Evolutionary conservation across 768 basidiomycete species (phyloP).

Genomic region (Sporobolomyces phaffii): DNA sequence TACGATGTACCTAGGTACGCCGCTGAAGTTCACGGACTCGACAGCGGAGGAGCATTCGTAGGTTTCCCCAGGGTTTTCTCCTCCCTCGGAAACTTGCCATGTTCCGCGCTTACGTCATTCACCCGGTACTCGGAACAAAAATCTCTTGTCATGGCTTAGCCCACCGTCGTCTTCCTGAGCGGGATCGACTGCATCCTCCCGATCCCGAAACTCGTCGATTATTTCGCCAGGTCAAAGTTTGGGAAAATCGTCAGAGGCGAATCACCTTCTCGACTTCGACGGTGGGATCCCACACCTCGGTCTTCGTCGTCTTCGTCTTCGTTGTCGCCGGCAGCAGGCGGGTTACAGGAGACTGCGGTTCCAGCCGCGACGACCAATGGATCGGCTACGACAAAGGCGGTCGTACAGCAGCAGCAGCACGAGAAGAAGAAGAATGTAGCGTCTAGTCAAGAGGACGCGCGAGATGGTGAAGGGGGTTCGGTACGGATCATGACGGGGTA

Average conservation of each 20-base stretch:
- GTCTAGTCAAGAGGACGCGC: background rate
- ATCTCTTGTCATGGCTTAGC: constrained; percentile 4
- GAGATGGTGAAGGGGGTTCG: background rate
- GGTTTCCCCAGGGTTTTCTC: background rate
- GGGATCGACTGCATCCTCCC: constrained; percentile 32
- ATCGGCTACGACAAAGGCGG: background rate
- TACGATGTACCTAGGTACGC: constrained; percentile 31
- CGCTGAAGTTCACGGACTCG: constrained; percentile 2
- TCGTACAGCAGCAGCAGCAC: no score
- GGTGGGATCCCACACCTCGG: background rate
- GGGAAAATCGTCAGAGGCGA: background rate
- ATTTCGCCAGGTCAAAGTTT: constrained; percentile 7
- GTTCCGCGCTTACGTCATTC: background rate
- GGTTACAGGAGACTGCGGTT: no score
- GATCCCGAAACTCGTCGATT: constrained; percentile 1
- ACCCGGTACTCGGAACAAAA: background rate
- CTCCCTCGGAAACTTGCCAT: background rate
- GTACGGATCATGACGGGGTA: constrained; percentile 12
- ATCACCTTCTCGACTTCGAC: constrained; percentile 12
- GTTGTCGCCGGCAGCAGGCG: no score
- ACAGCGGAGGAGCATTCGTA: constrained; percentile 21
- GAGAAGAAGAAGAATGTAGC: background rate
- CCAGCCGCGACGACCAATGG: background rate
- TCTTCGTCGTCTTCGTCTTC: background rate
- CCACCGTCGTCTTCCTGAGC: constrained; percentile 19